Conservation (phyloP, 371 early-diverging fungal species). For the Cokeromyces recurvatus region DNA sequence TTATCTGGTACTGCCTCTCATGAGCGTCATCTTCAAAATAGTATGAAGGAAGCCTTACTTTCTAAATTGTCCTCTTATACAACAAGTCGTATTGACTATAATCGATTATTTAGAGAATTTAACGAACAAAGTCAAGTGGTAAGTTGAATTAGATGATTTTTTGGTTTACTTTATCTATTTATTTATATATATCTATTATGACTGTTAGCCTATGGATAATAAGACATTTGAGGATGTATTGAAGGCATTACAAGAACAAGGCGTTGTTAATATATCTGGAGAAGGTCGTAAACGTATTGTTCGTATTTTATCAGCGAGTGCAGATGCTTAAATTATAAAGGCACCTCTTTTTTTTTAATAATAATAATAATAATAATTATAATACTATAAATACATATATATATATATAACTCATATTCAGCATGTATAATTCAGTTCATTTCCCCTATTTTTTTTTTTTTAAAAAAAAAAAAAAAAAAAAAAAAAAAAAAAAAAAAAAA, state of each 20-base stretch:
- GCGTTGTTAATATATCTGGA: slow-evolving; percentile 27
- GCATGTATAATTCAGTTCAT: too few relatives aligned
- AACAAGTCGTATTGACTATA: slow-evolving; percentile 32
- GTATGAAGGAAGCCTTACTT: slow-evolving; percentile 41
- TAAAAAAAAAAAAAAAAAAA: too few relatives aligned
- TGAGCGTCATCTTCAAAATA: slow-evolving; percentile 50
- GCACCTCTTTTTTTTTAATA: too few relatives aligned
- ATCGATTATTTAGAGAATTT: slow-evolving; percentile 37
- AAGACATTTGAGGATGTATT: slow-evolving; percentile 37
- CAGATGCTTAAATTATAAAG: slow-evolving; percentile 1
- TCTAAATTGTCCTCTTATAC: slow-evolving; percentile 34
- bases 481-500: too few relatives aligned
- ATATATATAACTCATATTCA: too few relatives aligned
- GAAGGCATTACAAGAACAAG: slow-evolving; percentile 30
- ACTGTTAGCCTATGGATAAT: slow-evolving; percentile 30
- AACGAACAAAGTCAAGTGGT: slow-evolving; percentile 54
- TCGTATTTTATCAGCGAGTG: slow-evolving; percentile 13
- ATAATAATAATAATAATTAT: too few relatives aligned
- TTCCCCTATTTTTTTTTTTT: too few relatives aligned
- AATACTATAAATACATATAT: too few relatives aligned
- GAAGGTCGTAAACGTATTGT: slow-evolving; percentile 37
- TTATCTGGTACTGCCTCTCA: slow-evolving; percentile 78
- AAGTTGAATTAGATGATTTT: slow-evolving; percentile 17
- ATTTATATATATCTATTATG: neutral
- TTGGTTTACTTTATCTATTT: too few relatives aligned